Percentiles rank a stretch among this genome's conserved stretches.
Evolutionary conservation across 1,284 basidiomycete species (phyloP).

Genomic region (Cerrena zonata): DNA sequence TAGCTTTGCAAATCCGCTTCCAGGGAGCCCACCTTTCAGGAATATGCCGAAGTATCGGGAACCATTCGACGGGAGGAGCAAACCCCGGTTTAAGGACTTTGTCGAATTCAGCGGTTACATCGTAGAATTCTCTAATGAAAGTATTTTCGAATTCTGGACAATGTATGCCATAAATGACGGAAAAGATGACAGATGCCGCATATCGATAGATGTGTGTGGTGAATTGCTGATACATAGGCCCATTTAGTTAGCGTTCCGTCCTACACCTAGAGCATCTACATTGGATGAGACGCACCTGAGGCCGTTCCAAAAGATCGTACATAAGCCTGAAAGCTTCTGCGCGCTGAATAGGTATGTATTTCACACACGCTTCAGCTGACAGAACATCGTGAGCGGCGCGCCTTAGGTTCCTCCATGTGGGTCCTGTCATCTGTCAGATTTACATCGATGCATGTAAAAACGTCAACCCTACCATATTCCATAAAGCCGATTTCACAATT

Average conservation of each 20-base stretch:
- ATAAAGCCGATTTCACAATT: conserved; percentile 13
- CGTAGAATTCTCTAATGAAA: conserved; percentile 19
- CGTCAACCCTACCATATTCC: neutral
- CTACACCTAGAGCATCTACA: neutral
- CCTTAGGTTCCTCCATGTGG: conserved; percentile 2
- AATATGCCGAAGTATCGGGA: conserved; percentile 23
- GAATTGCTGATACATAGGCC: conserved; percentile 17
- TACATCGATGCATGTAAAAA: neutral
- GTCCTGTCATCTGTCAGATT: neutral
- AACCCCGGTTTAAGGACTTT: conserved; percentile 17
- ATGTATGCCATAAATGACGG: conserved; percentile 24
- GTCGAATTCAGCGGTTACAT: neutral
- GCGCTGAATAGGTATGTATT: conserved; percentile 20
- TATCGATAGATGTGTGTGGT: conserved; percentile 23
- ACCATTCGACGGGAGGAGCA: conserved; percentile 26
- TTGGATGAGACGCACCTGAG: conserved; percentile 18
- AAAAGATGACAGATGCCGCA: conserved; percentile 20
- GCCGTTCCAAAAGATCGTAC: conserved; percentile 16
- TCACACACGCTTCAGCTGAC: neutral
- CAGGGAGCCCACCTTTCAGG: conserved; percentile 22
- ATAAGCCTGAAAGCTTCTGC: conserved; percentile 20
- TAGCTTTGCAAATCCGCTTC: conserved; percentile 16
- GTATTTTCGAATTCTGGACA: conserved; percentile 18
- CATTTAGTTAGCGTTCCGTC: neutral
- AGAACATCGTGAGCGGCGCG: conserved; percentile 1